Conservation (phyloP, 2,329 filamentous ascomycete species). For the Pestalotiopsis sp. region DNA sequence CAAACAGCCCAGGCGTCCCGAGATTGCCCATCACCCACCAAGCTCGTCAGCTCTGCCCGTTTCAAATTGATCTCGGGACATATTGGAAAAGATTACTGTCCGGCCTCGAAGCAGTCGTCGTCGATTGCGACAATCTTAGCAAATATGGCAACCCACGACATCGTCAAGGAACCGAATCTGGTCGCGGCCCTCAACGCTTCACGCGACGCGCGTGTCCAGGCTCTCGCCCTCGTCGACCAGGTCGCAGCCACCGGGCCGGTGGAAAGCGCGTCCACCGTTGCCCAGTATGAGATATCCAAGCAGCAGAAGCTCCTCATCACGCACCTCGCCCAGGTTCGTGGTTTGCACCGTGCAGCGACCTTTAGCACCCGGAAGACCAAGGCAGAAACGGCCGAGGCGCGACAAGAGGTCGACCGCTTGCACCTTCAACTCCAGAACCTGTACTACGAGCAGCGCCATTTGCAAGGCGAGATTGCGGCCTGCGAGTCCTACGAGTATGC, state of each 20-base stretch:
- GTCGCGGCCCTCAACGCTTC: slow-evolving; percentile 72
- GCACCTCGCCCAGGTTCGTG: slow-evolving; percentile 78
- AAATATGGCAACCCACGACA: slow-evolving; percentile 56
- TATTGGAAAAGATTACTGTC: not conserved
- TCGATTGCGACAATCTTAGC: not conserved
- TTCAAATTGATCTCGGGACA: not conserved
- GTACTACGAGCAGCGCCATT: slow-evolving; percentile 91
- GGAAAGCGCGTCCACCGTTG: slow-evolving; percentile 46
- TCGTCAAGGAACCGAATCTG: slow-evolving; percentile 68
- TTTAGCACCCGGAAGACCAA: slow-evolving; percentile 86
- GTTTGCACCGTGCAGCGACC: slow-evolving; percentile 80
- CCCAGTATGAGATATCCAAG: slow-evolving; percentile 65
- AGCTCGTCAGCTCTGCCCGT: not conserved
- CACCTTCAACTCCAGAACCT: slow-evolving; percentile 94
- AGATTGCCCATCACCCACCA: not conserved
- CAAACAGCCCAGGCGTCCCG: not conserved
- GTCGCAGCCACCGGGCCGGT: slow-evolving; percentile 48
- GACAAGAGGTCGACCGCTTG: slow-evolving; percentile 87
- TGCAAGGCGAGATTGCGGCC: slow-evolving; percentile 85
- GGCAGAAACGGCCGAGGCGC: slow-evolving; percentile 79
- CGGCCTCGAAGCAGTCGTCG: not conserved
- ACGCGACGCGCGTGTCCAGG: slow-evolving; percentile 73
- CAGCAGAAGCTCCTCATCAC: slow-evolving; percentile 81
- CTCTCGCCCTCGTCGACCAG: slow-evolving; percentile 63
- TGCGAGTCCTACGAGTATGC: slow-evolving; percentile 91